Evolutionary conservation across 345 rosid genomes (phyloP).

Genomic region (Linum trigynum): DNA sequence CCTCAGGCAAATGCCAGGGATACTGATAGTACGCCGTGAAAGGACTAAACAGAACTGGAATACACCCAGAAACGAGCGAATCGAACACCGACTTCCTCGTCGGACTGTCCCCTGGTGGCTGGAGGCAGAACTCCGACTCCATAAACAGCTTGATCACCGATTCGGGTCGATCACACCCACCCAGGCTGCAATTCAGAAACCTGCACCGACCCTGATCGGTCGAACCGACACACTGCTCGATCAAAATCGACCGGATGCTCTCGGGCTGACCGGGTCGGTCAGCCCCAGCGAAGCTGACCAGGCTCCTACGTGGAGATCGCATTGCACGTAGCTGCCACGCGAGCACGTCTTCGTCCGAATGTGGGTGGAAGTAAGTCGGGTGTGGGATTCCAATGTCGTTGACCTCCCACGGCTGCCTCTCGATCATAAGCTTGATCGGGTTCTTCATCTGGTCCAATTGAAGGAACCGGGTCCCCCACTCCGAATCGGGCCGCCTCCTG

Average conservation of each 20-base stretch:
- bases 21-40: constrained; percentile 74
- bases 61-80: constrained; percentile 71
- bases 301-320: constrained; percentile 28
- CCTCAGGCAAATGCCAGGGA: constrained; percentile 86
- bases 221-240: constrained; percentile 42
- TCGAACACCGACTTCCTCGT: constrained; percentile 77
- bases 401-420: constrained; percentile 76
- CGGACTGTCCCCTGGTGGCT: constrained; percentile 83
- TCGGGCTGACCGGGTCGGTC: constrained; percentile 44
- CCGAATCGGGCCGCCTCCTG: constrained; percentile 37
- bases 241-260: constrained; percentile 52
- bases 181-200: constrained; percentile 40
- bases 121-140: constrained; percentile 75
- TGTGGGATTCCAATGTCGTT: constrained; percentile 79
- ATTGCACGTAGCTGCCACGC: constrained; percentile 60
- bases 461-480: constrained; percentile 71
- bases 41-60: constrained; percentile 76
- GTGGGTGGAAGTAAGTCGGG: constrained; percentile 77
- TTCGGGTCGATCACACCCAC: constrained; percentile 49
- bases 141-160: constrained; percentile 37
- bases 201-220: constrained; percentile 27
- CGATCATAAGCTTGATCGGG: constrained; percentile 69
- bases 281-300: constrained; percentile 62
- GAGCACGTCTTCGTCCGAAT: constrained; percentile 48
- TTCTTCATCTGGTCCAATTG: constrained; percentile 66